Percentiles rank a stretch among this genome's conserved stretches.
Evolutionary conservation across 345 rosid genomes (phyloP).

Genomic region (Lepidium africanum): DNA sequence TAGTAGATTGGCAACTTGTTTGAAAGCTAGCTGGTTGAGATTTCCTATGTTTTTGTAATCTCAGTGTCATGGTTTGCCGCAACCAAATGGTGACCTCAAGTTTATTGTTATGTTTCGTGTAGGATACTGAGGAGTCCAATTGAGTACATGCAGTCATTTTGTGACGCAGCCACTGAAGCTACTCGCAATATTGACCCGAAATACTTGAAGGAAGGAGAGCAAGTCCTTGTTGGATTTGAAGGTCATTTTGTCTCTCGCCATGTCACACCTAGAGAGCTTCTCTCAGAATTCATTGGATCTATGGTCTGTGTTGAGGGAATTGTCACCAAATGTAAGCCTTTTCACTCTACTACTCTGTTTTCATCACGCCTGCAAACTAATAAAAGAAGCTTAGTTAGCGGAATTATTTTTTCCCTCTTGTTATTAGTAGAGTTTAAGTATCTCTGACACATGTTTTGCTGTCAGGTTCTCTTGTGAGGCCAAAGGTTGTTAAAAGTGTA

Average conservation of each 20-base stretch:
- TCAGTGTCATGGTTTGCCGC: too few species aligned
- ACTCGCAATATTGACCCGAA: constrained; percentile 61
- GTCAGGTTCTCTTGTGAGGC: constrained; percentile 96
- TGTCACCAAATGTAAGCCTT: constrained; percentile 73
- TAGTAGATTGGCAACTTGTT: too few species aligned
- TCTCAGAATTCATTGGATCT: constrained; percentile 88
- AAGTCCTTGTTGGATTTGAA: constrained; percentile 79
- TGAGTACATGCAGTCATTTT: constrained; percentile 86
- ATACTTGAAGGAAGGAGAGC: constrained; percentile 82
- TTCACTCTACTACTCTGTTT: not conserved
- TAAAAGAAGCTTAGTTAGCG: not conserved
- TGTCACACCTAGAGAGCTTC: constrained; percentile 92
- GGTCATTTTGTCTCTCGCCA: constrained; percentile 95
- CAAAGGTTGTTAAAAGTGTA: constrained; percentile 94
- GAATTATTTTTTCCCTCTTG: not conserved
- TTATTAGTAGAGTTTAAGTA: not conserved
- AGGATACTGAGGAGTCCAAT: constrained; percentile 77
- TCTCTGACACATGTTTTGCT: not conserved
- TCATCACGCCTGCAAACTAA: not conserved
- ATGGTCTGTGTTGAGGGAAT: constrained; percentile 96
- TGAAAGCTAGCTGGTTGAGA: too few species aligned
- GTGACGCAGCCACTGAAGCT: constrained; percentile 86
- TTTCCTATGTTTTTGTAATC: too few species aligned
- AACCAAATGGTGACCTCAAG: too few species aligned
- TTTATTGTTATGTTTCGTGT: not conserved